A percentile compares a stretch with the other conserved stretches of the same genome.
phyloP scores from a whole-genome alignment of 2,329 filamentous ascomycete genomes.

The Epicoccum nigrum region DNA sequence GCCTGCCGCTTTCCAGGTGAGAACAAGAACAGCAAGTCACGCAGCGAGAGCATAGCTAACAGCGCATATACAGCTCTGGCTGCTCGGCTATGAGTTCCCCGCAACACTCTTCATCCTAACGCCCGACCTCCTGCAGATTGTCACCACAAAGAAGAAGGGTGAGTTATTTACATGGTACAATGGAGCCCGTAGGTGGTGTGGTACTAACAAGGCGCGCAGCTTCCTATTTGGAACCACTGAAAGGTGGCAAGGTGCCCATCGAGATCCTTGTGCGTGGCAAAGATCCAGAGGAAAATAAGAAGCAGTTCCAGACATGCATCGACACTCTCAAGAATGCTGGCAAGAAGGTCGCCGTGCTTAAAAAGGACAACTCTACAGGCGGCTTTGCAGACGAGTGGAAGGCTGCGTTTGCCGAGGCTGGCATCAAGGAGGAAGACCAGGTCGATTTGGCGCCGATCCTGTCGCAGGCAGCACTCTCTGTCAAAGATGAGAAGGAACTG shows the following conservation, averaged over 20 bases:
- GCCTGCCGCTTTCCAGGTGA: slow-evolving; percentile 93
- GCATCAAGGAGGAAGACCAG: slow-evolving; percentile 85
- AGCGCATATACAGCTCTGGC: slow-evolving; percentile 76
- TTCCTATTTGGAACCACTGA: slow-evolving; percentile 89
- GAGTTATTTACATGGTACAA: slow-evolving; percentile 16
- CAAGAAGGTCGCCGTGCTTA: slow-evolving; percentile 86
- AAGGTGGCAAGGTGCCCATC: slow-evolving; percentile 88
- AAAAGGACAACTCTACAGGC: slow-evolving; percentile 83
- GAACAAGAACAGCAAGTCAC: slow-evolving; percentile 34
- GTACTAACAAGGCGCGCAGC: slow-evolving; percentile 63
- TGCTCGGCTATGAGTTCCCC: slow-evolving; percentile 97
- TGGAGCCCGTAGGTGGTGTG: not conserved
- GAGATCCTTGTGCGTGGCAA: slow-evolving; percentile 93
- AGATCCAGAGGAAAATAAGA: slow-evolving; percentile 87
- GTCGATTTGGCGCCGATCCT: slow-evolving; percentile 84
- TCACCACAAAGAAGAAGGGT: slow-evolving; percentile 99
- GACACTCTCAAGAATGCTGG: slow-evolving; percentile 88
- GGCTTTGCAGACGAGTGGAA: slow-evolving; percentile 98
- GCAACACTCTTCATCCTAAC: slow-evolving; percentile 95
- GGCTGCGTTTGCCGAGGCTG: slow-evolving; percentile 71
- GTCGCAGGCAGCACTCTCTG: slow-evolving; percentile 81
- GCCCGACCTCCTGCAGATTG: slow-evolving; percentile 82
- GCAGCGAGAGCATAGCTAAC: slow-evolving; percentile 30
- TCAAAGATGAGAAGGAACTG: slow-evolving; percentile 95
- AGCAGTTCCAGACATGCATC: slow-evolving; percentile 82